Evolutionary conservation across 1,284 basidiomycete genomes (phyloP), one percentile per base, ranked within the genome.

Genomic region (Golubevia sp.): DNA sequence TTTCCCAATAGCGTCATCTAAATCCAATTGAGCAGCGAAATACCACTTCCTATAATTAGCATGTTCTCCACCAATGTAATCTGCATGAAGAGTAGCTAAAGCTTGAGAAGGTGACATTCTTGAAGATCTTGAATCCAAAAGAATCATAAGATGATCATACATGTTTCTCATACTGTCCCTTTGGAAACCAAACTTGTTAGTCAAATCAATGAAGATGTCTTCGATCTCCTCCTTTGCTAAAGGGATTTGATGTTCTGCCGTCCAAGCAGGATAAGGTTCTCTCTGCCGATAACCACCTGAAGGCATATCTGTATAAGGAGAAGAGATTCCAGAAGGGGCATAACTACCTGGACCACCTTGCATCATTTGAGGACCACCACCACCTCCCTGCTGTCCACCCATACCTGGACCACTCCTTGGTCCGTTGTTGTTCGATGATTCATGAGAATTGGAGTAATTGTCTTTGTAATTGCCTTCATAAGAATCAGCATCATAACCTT

Each of bases 101-200:
- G 96, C 96, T 84, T 97, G 94, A 83, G 94, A 92, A 7, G 97
- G 94, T 1, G 93, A 91, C 96, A 99, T 99, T 58, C 97, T 90
- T n/a, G 93, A 96, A 4, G 94, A 72, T 24, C 82, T 72, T 55
- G 80, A 82, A 86, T 99, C 96, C 73, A 99, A 90, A 66, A 94
- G 90, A 77, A 98, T 95, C 96, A 99, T 99, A 68, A 96, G 86
- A 85, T 97, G 97, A 85, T 99, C 96, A 86, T 97, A 99, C 75
- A 88, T 87, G 85, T 88, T 88, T 76, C 88, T 85, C 77, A 86
- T 88, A 64, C 66, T 68, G 84, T 96, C 94, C 66, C 91, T 88
- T 86, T 95, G 96, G 84, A 99, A 99, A 71, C 96, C 97, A 85
- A 99, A 99, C 86, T 99, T 99, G 88, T 99, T 94, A 38, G 94